phyloP scores from a whole-genome alignment of 2,329 filamentous ascomycete genomes.

The Pseudocercospora cruenta region DNA sequence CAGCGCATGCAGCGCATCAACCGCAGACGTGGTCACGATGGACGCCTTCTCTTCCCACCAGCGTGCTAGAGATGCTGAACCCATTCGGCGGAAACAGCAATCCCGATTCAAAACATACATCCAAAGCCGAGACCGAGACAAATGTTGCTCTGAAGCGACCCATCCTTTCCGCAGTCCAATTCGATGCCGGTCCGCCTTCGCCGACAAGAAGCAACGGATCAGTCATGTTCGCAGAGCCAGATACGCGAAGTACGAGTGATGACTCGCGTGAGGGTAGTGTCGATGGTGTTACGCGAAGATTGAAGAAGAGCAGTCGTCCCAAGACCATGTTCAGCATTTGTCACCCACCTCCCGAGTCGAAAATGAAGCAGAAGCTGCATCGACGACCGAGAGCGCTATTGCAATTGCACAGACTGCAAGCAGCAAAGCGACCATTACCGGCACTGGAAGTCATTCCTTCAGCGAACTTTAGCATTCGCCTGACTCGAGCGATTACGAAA shows the following conservation, averaged over 20 bases:
- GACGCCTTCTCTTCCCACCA: constrained; percentile 36
- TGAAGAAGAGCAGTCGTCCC: constrained; percentile 44
- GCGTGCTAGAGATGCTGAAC: constrained; percentile 35
- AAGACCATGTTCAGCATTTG: constrained; percentile 70
- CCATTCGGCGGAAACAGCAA: constrained; percentile 31
- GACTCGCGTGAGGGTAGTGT: constrained; percentile 40
- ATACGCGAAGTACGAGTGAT: constrained; percentile 34
- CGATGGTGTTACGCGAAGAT: constrained; percentile 29
- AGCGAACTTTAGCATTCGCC: constrained; percentile 59
- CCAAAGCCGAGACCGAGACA: constrained; percentile 10
- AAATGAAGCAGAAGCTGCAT: constrained; percentile 63
- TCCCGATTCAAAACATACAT: constrained; percentile 4
- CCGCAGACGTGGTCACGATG: constrained; percentile 31
- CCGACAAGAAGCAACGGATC: constrained; percentile 33
- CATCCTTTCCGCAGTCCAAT: constrained; percentile 26
- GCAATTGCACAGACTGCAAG: constrained; percentile 70
- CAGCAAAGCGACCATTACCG: constrained; percentile 65
- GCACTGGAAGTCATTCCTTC: constrained; percentile 72
- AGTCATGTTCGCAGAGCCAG: constrained; percentile 41
- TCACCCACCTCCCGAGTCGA: constrained; percentile 65
- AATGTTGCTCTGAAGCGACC: constrained; percentile 21
- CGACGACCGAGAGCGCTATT: constrained; percentile 70
- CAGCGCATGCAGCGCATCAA: constrained; percentile 12
- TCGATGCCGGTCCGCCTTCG: constrained; percentile 27
- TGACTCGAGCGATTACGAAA: constrained; percentile 65